phyloP scores from a whole-genome alignment of 768 basidiomycete species.

The Hemileccinum rubropunctum region DNA sequence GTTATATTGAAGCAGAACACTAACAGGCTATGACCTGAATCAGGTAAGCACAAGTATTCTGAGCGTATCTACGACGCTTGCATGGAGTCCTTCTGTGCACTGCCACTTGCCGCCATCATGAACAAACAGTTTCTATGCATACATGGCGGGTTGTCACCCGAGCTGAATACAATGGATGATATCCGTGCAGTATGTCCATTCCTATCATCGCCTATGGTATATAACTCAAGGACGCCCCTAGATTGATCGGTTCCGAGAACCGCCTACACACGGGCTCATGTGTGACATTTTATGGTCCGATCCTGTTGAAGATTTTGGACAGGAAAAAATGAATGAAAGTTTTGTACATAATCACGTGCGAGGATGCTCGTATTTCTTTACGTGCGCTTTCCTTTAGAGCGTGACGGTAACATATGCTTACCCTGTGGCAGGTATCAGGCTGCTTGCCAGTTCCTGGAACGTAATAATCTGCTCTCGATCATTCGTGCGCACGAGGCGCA shows the following conservation, averaged over 20 bases:
- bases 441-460: constrained; percentile 94
- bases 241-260: constrained; percentile 98
- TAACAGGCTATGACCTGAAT: background rate
- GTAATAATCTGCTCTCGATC: constrained; percentile 94
- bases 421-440: constrained; percentile 74
- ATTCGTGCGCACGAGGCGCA: constrained; percentile 98
- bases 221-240: constrained; percentile 28
- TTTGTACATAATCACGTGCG: constrained; percentile 97
- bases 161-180: constrained; percentile 93
- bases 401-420: background rate
- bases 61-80: constrained; percentile 95
- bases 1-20: constrained; percentile 1
- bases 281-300: constrained; percentile 99
- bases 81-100: constrained; percentile 95
- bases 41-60: constrained; percentile 99
- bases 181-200: constrained; percentile 66
- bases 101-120: constrained; percentile 96
- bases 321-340: constrained; percentile 85
- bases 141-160: constrained; percentile 94
- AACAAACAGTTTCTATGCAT: constrained; percentile 99
- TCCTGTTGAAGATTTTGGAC: constrained; percentile 95
- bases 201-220: background rate
- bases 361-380: constrained; percentile 95
- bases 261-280: constrained; percentile 96
- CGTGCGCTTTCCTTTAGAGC: constrained; percentile 41